Conservation (phyloP, 192 early-diverging fungal species). For the Coemansia sp. region DNA sequence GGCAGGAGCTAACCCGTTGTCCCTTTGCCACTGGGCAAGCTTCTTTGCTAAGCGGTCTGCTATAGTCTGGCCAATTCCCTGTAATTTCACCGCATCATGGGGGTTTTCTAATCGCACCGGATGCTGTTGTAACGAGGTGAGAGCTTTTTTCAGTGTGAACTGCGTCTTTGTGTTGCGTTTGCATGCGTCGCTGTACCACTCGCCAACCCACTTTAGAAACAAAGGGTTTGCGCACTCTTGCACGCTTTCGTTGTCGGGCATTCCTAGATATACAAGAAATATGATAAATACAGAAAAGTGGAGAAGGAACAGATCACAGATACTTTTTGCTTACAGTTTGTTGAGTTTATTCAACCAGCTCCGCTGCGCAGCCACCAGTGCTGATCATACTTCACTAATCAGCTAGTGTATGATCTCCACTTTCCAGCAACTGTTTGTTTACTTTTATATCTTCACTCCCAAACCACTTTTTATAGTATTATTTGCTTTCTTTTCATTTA, state of each 20-base stretch:
- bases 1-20: slow-evolving; percentile 37
- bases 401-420: neutral
- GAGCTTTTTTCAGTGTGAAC: slow-evolving; percentile 62
- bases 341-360: no score
- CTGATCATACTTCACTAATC: neutral
- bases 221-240: slow-evolving; percentile 67
- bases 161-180: slow-evolving; percentile 54
- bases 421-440: neutral
- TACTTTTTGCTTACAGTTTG: neutral
- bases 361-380: neutral
- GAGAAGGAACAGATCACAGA: neutral
- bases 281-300: neutral
- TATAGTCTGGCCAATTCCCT: slow-evolving; percentile 65
- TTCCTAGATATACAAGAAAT: slow-evolving; percentile 4
- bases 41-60: slow-evolving; percentile 56
- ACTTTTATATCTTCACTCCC: no score
- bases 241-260: slow-evolving; percentile 15
- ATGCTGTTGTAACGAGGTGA: slow-evolving; percentile 61
- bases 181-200: slow-evolving; percentile 64
- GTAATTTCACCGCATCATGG: slow-evolving; percentile 58
- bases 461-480: no score
- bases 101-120: slow-evolving; percentile 62
- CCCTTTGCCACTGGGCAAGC: slow-evolving; percentile 58
- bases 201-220: slow-evolving; percentile 65
- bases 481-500: no score